Base-by-base conservation (phyloP, 2,329 filamentous ascomycete genomes). In the Ophiognomonia clavigignenti-juglandacearum region DNA sequence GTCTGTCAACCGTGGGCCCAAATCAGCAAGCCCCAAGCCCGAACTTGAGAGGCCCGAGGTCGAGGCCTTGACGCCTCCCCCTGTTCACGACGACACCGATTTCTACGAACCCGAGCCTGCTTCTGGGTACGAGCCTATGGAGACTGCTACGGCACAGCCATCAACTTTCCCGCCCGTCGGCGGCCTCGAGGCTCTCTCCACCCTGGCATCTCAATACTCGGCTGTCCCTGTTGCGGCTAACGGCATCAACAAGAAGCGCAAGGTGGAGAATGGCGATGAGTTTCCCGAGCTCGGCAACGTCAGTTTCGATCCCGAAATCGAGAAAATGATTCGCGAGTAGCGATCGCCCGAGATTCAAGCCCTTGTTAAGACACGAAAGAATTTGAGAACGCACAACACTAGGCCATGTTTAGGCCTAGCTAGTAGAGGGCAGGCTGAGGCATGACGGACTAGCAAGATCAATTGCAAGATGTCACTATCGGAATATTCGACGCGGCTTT, bases 1-100 rank as follows among this genome's bases (percentile, higher is more conserved):
- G 18, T 67, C 71, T 39, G 65, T 66, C 8, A 71, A 79, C 9
- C 68, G 73, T 4, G 70, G 73, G 3, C 65, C 72, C 40, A 61
- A 72, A 29, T 66, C 64, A n/a, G 67, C 66, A 31, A 75, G 66
- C 52, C 70, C 71, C 4, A 64, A 65, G 13, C 64, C 74, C 22
- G 86, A 88, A 54, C 80, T 80, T 11, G 81, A 83, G 51, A 82
- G 88, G 27, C 91, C 92, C 2, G 82, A 91, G 56, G 77, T 95
- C 48, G 92, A 97, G 64, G 86, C 84, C 6, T 74, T 96, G 47
- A 96, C 91, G 1, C 91, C 90, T n/a, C 87, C 86, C 1, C 87
- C 86, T 1, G 71, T 82, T 2, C 75, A 81, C 45, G 61, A 67
- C 43, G 54, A 63, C 40, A 45, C 56, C 37, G 51, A 60, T 26